A percentile compares a stretch with the other conserved stretches of the same genome.
These are phyloP conservation scores for Talaromyces proteolyticus DNA, from an alignment of 495 filamentous ascomycete genomes.

Conservation along the genomic window DNA sequence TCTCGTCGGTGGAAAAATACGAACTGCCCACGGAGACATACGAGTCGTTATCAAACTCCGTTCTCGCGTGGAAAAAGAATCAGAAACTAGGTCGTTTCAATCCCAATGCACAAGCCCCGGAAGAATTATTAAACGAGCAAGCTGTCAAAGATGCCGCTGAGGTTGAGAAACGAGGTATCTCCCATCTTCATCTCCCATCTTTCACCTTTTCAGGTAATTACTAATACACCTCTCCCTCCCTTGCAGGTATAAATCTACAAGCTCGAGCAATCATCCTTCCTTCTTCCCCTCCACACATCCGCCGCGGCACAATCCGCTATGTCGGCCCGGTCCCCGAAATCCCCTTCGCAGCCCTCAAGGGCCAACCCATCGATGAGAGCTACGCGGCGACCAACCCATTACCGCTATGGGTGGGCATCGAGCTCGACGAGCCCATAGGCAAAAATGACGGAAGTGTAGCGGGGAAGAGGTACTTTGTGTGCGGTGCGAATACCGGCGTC, in stretches of 20 bases:
- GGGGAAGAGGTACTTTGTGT: conserved; percentile 72
- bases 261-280: conserved; percentile 37
- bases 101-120: conserved; percentile 63
- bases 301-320: conserved; percentile 78
- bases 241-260: conserved; percentile 24
- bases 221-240: not conserved
- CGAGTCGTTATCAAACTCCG: conserved; percentile 74
- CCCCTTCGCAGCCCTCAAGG: conserved; percentile 44
- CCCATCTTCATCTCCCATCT: conserved; percentile 1
- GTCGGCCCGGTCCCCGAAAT: conserved; percentile 80
- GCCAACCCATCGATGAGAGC: too few species aligned
- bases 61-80: conserved; percentile 88
- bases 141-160: conserved; percentile 59
- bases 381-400: conserved; percentile 3
- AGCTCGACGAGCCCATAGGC: conserved; percentile 79
- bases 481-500: conserved; percentile 66
- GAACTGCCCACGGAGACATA: conserved; percentile 76
- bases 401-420: conserved; percentile 80
- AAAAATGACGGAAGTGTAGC: conserved; percentile 85
- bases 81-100: conserved; percentile 94
- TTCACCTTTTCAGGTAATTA: not conserved
- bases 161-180: conserved; percentile 52
- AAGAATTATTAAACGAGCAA: conserved; percentile 58
- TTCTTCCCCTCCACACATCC: conserved; percentile 49
- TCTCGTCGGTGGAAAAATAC: conserved; percentile 79